Conservation (phyloP, 768 basidiomycete genomes). For the Mycena maculata region DNA sequence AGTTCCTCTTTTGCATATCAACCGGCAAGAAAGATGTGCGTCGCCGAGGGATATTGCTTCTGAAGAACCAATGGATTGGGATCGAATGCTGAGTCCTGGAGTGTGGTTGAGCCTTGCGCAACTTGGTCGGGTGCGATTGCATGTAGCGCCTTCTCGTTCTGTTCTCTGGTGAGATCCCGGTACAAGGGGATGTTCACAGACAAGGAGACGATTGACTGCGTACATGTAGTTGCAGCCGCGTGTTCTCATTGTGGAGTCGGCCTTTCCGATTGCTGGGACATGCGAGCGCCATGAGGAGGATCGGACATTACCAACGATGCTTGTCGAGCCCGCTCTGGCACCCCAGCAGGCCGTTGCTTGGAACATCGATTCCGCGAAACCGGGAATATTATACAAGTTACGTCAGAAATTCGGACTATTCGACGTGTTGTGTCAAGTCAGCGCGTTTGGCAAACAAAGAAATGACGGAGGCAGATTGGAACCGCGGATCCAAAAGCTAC, state of each 20-base stretch:
- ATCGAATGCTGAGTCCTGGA: slow-evolving; percentile 41
- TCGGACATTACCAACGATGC: background rate
- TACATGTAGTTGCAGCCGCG: slow-evolving; percentile 32
- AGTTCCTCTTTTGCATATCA: slow-evolving; percentile 73
- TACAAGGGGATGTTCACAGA: background rate
- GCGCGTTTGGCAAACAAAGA: slow-evolving; percentile 9
- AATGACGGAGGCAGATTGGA: background rate
- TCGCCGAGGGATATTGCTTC: slow-evolving; percentile 77
- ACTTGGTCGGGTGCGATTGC: slow-evolving; percentile 37
- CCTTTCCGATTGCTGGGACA: slow-evolving; percentile 15
- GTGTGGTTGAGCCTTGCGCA: slow-evolving; percentile 42
- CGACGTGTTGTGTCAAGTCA: background rate
- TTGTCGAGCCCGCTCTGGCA: background rate
- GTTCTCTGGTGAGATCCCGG: background rate
- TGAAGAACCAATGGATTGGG: slow-evolving; percentile 80
- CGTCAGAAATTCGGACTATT: slow-evolving; percentile 12
- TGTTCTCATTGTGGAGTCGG: slow-evolving; percentile 27
- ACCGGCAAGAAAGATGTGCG: slow-evolving; percentile 68
- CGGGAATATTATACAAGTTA: too few species aligned
- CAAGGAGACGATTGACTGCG: slow-evolving; percentile 5
- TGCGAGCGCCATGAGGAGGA: slow-evolving; percentile 22
- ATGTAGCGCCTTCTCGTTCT: slow-evolving; percentile 19
- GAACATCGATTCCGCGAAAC: slow-evolving; percentile 22
- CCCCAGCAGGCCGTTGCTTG: background rate
- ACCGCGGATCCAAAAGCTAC: background rate